Conservation (phyloP, 768 basidiomycete species). For the Exidia glandulosa region DNA sequence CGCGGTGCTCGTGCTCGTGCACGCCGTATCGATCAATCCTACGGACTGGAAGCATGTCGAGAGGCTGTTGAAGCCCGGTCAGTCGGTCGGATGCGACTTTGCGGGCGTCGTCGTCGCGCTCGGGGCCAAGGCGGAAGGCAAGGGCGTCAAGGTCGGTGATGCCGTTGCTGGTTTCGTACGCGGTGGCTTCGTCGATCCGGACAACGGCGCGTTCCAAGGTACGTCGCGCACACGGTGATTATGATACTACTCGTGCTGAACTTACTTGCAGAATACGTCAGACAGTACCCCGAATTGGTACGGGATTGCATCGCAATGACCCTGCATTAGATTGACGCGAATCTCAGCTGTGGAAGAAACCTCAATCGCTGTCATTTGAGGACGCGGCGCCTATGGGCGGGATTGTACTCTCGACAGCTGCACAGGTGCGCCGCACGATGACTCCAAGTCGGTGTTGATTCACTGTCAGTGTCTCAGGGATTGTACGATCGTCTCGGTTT, state of each 20-base stretch:
- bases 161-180: constrained; percentile 10
- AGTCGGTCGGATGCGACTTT: constrained; percentile 11
- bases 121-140: constrained; percentile 7
- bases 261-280: constrained; percentile 8
- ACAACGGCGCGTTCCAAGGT: constrained; percentile 14
- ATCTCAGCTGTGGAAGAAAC: constrained; percentile 10
- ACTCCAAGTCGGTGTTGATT: background rate
- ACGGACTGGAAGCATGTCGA: constrained; percentile 13
- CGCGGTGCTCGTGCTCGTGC: constrained; percentile 2
- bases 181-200: constrained; percentile 5
- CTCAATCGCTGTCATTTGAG: constrained; percentile 9
- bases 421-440: constrained; percentile 7
- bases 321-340: background rate
- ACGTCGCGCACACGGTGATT: background rate
- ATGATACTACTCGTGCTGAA: background rate
- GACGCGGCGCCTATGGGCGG: constrained; percentile 12
- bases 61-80: constrained; percentile 7
- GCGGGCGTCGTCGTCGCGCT: constrained; percentile 12
- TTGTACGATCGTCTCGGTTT: constrained; percentile 8
- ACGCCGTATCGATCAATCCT: constrained; percentile 11
- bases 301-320: background rate
- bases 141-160: constrained; percentile 12
- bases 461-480: background rate
- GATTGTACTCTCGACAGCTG: constrained; percentile 11
- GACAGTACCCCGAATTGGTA: constrained; percentile 6